Evolutionary conservation across 805 yeast genomes (phyloP), one percentile per base, ranked within the genome.

Genomic region (Candida khao-thaluensis): DNA sequence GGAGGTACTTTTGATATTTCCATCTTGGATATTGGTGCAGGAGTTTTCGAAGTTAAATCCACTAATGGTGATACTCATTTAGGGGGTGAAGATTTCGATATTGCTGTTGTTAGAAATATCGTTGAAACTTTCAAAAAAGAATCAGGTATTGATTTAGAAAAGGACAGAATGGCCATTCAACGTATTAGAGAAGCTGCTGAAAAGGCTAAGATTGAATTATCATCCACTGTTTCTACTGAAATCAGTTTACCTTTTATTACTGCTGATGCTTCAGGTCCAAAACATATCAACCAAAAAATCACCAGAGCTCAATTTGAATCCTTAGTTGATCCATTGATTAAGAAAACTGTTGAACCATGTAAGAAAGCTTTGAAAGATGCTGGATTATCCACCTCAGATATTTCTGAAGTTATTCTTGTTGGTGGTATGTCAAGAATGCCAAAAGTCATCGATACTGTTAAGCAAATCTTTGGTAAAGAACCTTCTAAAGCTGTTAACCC

Each of bases 1-100:
- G 97, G 97, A 69, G 97, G 97, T 81, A 89, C 97, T 59, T 89
- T 89, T 66, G 97, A 89, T 84, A 84, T 89, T 70, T 89, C 97
- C 56, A 86, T 89, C 64, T 78, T 89, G 62, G 97, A 90, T 76
- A 90, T 89, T 57, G 96, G 90, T 72, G 88, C 89, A 63, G 97
- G 97, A 77, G 97, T 89, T 52, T 89, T 89, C 59, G 97, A 89
- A 77, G 97, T 89, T 66, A 89, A 89, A 75, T 87, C 96, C 48
- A 89, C 97, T 62, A 90, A 90, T 71, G 97, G 95, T 81, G 93
- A 85, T 72, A 85, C 95, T 52, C 95, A 85, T 71, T 73, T 85
- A 62, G 95, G 95, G 73, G 95, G 95, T 75, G 95, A 85, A 72
- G 95, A 85, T 70, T 85, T 85, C 65, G 95, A 85, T 69, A 90